These are phyloP conservation scores for Solanum boliviense DNA, from an alignment of 257 asterid genomes.

Conservation along the genomic window DNA sequence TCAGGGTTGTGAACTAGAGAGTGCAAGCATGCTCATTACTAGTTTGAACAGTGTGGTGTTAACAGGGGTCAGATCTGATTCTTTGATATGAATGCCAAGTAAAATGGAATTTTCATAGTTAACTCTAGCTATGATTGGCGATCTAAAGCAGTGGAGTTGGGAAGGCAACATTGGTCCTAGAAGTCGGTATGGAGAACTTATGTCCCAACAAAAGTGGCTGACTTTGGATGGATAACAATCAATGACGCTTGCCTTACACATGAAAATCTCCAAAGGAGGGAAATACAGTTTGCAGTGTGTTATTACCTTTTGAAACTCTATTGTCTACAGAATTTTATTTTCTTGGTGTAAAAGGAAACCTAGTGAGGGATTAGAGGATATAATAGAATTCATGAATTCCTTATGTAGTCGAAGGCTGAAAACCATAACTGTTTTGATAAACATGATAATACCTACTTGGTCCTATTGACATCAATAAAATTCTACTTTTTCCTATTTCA, in stretches of 20 bases:
- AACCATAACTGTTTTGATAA: background rate
- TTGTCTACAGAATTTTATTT: background rate
- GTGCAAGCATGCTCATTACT: background rate
- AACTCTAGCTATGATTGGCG: background rate
- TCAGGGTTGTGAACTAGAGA: background rate
- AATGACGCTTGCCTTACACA: background rate
- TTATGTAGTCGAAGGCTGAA: background rate
- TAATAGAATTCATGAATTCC: background rate
- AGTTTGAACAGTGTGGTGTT: background rate
- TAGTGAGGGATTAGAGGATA: background rate
- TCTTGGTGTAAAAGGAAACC: background rate
- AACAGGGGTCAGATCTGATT: background rate
- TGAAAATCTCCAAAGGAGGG: background rate
- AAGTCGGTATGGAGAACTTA: background rate
- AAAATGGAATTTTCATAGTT: background rate
- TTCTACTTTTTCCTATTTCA: background rate
- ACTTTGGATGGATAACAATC: background rate
- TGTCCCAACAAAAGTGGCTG: background rate
- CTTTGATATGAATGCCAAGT: background rate
- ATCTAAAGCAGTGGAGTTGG: background rate
- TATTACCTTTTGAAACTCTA: background rate
- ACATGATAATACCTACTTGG: background rate
- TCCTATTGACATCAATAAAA: background rate
- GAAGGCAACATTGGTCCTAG: background rate
- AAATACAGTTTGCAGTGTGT: background rate